These are phyloP conservation scores for Alternaria arborescens DNA, from an alignment of 2,329 filamentous ascomycete genomes.

Conservation along the genomic window DNA sequence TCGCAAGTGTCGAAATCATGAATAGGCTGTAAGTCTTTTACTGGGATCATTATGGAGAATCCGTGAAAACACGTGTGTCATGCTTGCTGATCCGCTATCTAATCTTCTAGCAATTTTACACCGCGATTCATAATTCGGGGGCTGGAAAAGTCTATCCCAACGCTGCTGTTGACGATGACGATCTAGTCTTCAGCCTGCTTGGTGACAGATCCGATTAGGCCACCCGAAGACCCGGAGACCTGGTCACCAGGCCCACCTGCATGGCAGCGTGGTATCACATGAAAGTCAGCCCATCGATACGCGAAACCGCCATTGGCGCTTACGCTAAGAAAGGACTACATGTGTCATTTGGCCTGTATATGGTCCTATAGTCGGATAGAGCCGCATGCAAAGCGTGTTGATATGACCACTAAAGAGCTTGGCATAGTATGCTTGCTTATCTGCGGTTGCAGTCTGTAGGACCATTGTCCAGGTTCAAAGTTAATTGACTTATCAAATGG, in stretches of 20 bases:
- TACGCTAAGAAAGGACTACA: neutral
- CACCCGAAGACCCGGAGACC: neutral
- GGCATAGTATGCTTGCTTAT: neutral
- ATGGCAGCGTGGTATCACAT: neutral
- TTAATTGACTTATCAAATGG: neutral
- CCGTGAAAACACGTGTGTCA: neutral
- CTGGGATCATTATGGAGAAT: neutral
- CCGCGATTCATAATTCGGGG: neutral
- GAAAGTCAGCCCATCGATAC: neutral
- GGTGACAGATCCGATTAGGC: neutral
- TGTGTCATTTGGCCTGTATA: neutral
- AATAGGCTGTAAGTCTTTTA: too few species aligned
- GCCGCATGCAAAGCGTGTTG: neutral
- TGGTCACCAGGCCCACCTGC: neutral
- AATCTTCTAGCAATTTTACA: neutral
- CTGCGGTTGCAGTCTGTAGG: neutral
- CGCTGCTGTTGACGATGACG: neutral
- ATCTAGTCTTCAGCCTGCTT: constrained; percentile 1
- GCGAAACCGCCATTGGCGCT: neutral
- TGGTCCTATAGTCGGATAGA: neutral
- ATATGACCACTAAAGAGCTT: neutral
- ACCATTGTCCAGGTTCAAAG: neutral
- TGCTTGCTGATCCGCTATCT: neutral
- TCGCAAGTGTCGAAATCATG: neutral
- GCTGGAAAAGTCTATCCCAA: neutral